Evolutionary conservation across 352 stramenopile genomes (phyloP).

Genomic region (Phytophthora citricola): DNA sequence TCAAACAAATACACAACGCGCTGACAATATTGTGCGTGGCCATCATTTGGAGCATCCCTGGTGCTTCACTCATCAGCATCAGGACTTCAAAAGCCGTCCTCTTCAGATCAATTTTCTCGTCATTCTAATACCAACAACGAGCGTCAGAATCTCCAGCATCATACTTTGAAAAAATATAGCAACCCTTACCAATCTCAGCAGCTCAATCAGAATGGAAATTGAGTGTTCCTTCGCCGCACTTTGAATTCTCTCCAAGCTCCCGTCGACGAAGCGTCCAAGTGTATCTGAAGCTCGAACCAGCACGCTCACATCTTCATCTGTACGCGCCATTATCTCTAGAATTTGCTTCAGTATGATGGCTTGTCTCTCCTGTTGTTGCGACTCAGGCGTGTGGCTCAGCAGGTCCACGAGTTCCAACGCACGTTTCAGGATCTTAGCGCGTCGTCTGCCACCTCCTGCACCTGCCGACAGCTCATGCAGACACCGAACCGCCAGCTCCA

Average conservation of each 20-base stretch:
- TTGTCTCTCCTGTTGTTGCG: constrained; percentile 23
- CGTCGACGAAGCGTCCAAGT: constrained; percentile 46
- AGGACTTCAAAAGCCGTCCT: constrained; percentile 49
- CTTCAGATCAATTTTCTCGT: constrained; percentile 47
- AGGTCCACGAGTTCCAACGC: constrained; percentile 55
- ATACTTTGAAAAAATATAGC: not conserved
- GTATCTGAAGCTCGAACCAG: constrained; percentile 49
- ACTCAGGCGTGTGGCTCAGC: constrained; percentile 21
- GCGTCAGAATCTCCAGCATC: not conserved
- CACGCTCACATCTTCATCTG: constrained; percentile 41
- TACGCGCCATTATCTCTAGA: constrained; percentile 35
- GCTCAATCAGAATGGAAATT: constrained; percentile 39
- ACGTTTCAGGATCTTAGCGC: constrained; percentile 46
- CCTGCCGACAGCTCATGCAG: constrained; percentile 20
- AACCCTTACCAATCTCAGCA: constrained; percentile 40
- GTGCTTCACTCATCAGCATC: constrained; percentile 41
- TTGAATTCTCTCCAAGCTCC: constrained; percentile 36
- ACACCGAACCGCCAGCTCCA: constrained; percentile 38
- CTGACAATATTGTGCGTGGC: constrained; percentile 47
- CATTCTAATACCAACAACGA: constrained; percentile 12
- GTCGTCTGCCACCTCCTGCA: constrained; percentile 37
- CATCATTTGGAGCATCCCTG: constrained; percentile 52
- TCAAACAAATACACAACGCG: constrained; percentile 46
- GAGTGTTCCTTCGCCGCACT: constrained; percentile 38
- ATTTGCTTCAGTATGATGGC: constrained; percentile 36